Evolutionary conservation across 306 rosid genomes (phyloP).

Genomic region (Glycine soja): DNA sequence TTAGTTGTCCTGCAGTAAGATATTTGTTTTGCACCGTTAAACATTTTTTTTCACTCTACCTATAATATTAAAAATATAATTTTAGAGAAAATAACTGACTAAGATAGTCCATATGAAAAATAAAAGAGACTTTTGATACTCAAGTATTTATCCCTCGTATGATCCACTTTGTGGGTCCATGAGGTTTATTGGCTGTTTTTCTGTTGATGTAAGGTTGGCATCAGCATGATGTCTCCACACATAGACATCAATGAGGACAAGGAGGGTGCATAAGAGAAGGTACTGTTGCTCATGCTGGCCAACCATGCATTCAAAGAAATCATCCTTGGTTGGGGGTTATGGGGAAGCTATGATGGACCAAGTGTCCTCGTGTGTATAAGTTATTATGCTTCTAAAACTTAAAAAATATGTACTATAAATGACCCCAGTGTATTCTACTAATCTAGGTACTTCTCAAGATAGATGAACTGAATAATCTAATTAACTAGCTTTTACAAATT

Average conservation of each 20-base stretch:
- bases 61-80: background rate
- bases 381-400: slow-evolving; percentile 29
- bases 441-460: background rate
- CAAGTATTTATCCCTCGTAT: slow-evolving; percentile 2
- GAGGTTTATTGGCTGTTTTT: background rate
- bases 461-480: background rate
- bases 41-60: background rate
- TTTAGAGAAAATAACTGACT: background rate
- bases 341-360: slow-evolving; percentile 53
- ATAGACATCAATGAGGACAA: slow-evolving; percentile 36
- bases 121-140: no score
- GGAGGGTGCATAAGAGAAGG: slow-evolving; percentile 38
- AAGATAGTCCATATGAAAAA: background rate
- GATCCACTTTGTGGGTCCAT: slow-evolving; percentile 30
- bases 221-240: slow-evolving; percentile 59
- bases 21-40: slow-evolving; percentile 20
- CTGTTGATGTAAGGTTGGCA: slow-evolving; percentile 56
- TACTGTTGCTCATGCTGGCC: slow-evolving; percentile 56
- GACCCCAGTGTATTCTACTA: background rate
- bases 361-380: slow-evolving; percentile 11
- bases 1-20: background rate
- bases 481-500: background rate
- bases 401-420: background rate
- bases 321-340: slow-evolving; percentile 29
- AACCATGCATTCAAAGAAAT: background rate